phyloP scores from a whole-genome alignment of 805 yeast genomes.

The Lipomyces oligophaga region DNA sequence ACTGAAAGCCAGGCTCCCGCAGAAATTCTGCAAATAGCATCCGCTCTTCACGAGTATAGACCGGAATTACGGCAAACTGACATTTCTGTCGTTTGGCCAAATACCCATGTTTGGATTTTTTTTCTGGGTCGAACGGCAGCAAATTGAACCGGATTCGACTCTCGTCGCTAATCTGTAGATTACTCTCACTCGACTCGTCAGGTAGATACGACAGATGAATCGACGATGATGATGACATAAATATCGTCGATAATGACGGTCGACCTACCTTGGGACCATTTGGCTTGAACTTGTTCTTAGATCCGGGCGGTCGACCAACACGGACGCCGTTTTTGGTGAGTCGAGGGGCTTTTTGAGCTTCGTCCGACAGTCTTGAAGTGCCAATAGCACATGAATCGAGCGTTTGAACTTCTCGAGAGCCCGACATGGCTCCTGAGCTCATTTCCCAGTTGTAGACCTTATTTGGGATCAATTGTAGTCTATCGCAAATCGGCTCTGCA shows the following conservation, averaged over 20 bases:
- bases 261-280: constrained; percentile 26
- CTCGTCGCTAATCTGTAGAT: not conserved
- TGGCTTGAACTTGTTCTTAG: constrained; percentile 23
- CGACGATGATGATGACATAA: too few species aligned
- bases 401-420: not conserved
- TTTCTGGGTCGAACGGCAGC: constrained; percentile 17
- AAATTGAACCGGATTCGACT: not conserved
- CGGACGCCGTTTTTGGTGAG: constrained; percentile 24
- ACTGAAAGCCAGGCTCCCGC: constrained; percentile 4
- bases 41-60: constrained; percentile 25
- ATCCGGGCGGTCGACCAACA: constrained; percentile 26
- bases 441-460: too few species aligned
- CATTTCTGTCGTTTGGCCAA: constrained; percentile 23
- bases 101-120: constrained; percentile 19
- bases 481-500: too few species aligned
- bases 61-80: constrained; percentile 24
- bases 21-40: constrained; percentile 15
- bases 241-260: constrained; percentile 20
- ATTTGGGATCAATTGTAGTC: too few species aligned
- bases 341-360: constrained; percentile 15
- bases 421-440: not conserved
- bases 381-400: not conserved
- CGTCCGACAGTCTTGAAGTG: constrained; percentile 1
- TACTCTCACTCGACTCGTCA: not conserved
- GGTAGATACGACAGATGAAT: too few species aligned